Evolutionary conservation across 2,329 filamentous ascomycete species (phyloP).

Genomic region (Myriosclerotinia scirpicola): DNA sequence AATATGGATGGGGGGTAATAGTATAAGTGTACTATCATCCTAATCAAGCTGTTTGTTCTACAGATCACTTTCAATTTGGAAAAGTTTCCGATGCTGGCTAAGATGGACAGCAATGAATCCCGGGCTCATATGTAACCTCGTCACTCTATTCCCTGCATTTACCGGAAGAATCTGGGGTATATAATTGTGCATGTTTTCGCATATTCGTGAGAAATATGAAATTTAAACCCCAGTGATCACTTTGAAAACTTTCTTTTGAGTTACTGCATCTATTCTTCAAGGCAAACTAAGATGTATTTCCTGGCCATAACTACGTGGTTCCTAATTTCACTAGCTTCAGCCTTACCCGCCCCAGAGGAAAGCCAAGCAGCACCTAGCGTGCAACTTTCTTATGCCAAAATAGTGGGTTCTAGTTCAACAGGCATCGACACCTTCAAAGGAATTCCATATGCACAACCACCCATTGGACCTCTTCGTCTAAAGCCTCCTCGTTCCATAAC

Average conservation of each 20-base stretch:
- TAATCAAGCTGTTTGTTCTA: background rate
- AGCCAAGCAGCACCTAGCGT: background rate
- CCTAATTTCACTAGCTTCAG: background rate
- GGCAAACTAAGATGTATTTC: background rate
- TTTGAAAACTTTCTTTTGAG: background rate
- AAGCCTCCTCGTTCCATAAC: slow-evolving; percentile 42
- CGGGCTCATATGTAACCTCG: background rate
- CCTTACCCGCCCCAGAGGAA: background rate
- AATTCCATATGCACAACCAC: slow-evolving; percentile 47
- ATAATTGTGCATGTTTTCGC: background rate
- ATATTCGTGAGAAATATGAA: background rate
- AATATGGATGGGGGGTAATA: too few species aligned
- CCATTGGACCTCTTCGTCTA: slow-evolving; percentile 46
- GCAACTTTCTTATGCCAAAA: slow-evolving; percentile 6
- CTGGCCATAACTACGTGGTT: background rate
- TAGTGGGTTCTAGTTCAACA: background rate
- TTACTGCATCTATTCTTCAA: background rate
- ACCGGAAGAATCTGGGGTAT: background rate
- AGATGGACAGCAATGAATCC: background rate
- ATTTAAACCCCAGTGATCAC: background rate
- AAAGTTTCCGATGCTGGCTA: background rate
- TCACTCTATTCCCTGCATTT: background rate
- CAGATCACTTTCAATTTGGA: background rate
- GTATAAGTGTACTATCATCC: background rate
- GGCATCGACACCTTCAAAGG: slow-evolving; percentile 18